Base-by-base conservation (phyloP, 495 filamentous ascomycete species). In the Astrothelium subdiscretum region DNA sequence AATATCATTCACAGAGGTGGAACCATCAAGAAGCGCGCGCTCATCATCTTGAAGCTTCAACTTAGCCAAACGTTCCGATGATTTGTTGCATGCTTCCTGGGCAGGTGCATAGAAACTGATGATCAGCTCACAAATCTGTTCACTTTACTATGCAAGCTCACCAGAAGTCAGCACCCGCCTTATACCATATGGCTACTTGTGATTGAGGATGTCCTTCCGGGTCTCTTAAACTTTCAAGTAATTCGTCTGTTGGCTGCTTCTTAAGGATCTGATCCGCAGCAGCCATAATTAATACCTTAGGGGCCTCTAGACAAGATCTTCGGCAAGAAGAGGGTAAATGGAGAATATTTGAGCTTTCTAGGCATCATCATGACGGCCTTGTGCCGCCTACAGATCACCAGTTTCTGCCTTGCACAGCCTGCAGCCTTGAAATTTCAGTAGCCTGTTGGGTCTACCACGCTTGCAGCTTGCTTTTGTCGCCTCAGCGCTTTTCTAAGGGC, bases 181-280 rank as follows among this genome's bases (percentile, higher is more conserved):
- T 59, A 59, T 59, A 59, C 57, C 57, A 59, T n/a, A n/a, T n/a
- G n/a, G n/a, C n/a, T n/a, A 29, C 10, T 11, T 31, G 57, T 59
- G 57, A 11, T n/a, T n/a, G n/a, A n/a, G n/a, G n/a, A n/a, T n/a
- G n/a, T n/a, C n/a, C n/a, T n/a, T n/a, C n/a, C n/a, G 26, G 57
- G 4, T 59, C 31, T 59, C 24, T 35, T 5, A 59, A 26, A 12
- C 31, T 32, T 20, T 27, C 22, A 8, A 59, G 57, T 4, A 26
- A 6, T 38, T 38, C 35, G 15, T 38, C 35, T 15, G 35, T 38
- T 38, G 35, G 15, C 35, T 38, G 35, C 15, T 15, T 6, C 35
- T 15, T 38, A 15, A 38, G 35, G 15, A 38, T 38, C 35, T 38
- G 35, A 15, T 38, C 35, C 5, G 15, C 35, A 15, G 15, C 6